Base-by-base conservation (phyloP, 2,329 filamentous ascomycete species). In the Akanthomyces uredinophilus region DNA sequence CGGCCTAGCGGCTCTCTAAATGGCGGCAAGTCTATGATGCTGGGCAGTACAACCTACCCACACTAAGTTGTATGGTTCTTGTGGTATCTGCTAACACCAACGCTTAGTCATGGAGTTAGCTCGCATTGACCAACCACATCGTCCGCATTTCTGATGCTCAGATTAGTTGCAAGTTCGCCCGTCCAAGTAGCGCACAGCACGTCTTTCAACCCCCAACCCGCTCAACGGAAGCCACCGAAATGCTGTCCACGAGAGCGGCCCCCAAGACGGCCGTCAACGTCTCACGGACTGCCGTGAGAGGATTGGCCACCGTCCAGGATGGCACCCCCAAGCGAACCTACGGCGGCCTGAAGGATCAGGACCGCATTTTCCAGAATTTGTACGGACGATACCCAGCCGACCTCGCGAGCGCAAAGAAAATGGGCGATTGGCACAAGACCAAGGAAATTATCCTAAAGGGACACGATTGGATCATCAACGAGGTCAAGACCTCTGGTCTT, bases 351-450 rank as follows among this genome's bases (percentile, higher is more conserved):
- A 90, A 87, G 79, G 95, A 99, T 76, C 92, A 98, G 81, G 95
- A 99, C 80, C 88, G 95, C 71, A 99, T 99, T 79, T 99, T 99
- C 81, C 93, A 96, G 81, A 99, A 99, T 80, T 84, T 99, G 64
- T 99, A 99, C 81, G 88, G 92, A 72, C 92, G 95, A 74, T 92
- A 91, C 79, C 92, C 92, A 58, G 85, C 92, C 66, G 93, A 97
- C 76, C 80, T 99, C 70, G 94, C 95, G 82, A 92, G 87, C 73
- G 93, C 95, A 60, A 93, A 92, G 88, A 96, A 96, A 81, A 96
- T 96, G 84, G 95, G 95, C 70, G 95, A 98, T 78, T 99, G 95
- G 95, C 87, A 99, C 82, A 96, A 96, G 85, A 99, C 95, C 61
- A 99, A 99, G 85, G 95, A 99, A 77, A 99, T 99, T 63, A 78